Base-by-base conservation (phyloP, 176 grass and related monocot genomes). In the Neostapfia colusana region DNA sequence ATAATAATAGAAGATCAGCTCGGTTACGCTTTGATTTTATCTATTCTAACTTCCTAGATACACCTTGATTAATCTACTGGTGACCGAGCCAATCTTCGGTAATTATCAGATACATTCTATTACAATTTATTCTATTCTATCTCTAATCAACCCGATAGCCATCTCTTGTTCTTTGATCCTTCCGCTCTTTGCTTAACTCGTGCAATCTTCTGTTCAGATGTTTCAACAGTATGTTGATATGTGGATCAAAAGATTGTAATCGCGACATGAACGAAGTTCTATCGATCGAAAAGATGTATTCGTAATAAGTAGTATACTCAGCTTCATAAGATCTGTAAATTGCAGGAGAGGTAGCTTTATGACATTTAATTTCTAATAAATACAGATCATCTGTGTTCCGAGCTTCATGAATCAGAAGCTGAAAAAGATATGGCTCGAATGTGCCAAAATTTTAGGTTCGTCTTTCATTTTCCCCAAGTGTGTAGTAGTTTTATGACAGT, bases 201-300 rank as follows among this genome's bases (percentile, higher is more conserved):
- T n/a, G n/a, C n/a, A n/a, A n/a, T n/a, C n/a, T n/a, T n/a, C n/a
- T n/a, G n/a, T n/a, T n/a, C n/a, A n/a, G n/a, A n/a, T n/a, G n/a
- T n/a, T n/a, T n/a, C n/a, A n/a, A n/a, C n/a, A n/a, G 79, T 66
- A 78, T 61, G 18, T 31, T 83, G 50, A 7, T 38, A 40, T 83
- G 65, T 64, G 58, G 42, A 65, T 72, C 50, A 64, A 77, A 61
- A 71, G 59, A 72, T 26, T 50, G 26, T 69, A 81, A 38, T 59
- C 69, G 49, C 34, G 18, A 55, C 20, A 49, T 64, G 9, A 65
- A n/a, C n/a, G n/a, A n/a, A n/a, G 57, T 53, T 78, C 45, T 41
- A 14, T n/a, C 63, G 5, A 24, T 50, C 0, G 21, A 8, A 43
- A 69, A 76, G 0, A 6, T 25, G 15, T 20, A 53, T 21, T 12